These are phyloP conservation scores for Styphnolobium japonicum DNA, from an alignment of 306 rosid species.

Conservation along the genomic window DNA sequence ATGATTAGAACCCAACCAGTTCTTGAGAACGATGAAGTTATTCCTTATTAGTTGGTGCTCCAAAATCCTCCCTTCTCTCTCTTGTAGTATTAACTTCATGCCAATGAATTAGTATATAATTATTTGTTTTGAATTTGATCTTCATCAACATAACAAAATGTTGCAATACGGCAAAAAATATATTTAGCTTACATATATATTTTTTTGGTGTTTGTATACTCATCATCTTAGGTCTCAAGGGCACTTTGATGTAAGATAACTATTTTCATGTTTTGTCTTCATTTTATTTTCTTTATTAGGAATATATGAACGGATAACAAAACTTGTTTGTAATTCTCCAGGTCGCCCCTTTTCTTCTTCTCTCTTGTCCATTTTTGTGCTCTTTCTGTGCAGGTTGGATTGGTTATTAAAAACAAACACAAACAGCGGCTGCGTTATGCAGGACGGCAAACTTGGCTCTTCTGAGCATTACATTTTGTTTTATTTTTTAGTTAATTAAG, in stretches of 20 bases:
- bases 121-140: background rate
- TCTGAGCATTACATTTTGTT: background rate
- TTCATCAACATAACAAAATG: constrained; percentile 2
- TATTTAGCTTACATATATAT: background rate
- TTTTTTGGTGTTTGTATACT: background rate
- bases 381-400: background rate
- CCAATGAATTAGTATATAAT: constrained; percentile 18
- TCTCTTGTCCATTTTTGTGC: constrained; percentile 8
- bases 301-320: background rate
- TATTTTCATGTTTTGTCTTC: background rate
- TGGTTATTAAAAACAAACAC: background rate
- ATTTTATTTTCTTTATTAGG: background rate
- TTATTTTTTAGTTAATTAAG: background rate
- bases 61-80: background rate
- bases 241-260: background rate
- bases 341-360: background rate
- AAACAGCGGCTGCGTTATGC: background rate
- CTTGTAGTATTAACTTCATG: background rate
- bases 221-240: background rate
- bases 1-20: constrained; percentile 73
- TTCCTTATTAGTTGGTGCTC: constrained; percentile 5
- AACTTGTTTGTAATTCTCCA: background rate
- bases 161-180: constrained; percentile 1
- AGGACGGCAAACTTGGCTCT: constrained; percentile 27
- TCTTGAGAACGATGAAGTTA: constrained; percentile 50